Evolutionary conservation across 139 green algal species (phyloP).

Genomic region (Gonium pectorale): DNA sequence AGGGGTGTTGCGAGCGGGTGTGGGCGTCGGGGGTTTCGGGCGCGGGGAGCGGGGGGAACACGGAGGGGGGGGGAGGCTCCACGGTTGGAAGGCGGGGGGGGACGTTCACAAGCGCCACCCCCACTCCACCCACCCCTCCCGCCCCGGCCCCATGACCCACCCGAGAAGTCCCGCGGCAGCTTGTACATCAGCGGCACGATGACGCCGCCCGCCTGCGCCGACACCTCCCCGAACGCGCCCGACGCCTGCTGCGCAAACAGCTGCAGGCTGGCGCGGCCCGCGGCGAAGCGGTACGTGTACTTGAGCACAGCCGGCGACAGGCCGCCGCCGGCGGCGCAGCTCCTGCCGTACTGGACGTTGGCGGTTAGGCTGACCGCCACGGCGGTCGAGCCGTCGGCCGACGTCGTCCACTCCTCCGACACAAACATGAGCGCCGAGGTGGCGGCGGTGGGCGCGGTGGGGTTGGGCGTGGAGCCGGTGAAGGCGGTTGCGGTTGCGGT

Average conservation of each 20-base stretch:
- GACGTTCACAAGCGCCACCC: too few relatives aligned
- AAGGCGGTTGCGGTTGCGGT: background rate
- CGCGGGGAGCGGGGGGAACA: too few relatives aligned
- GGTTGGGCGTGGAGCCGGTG: background rate
- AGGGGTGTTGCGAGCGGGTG: too few relatives aligned
- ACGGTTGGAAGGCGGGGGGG: too few relatives aligned
- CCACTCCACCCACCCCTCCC: too few relatives aligned
- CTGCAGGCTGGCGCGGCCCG: constrained; percentile 23
- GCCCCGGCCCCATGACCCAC: background rate
- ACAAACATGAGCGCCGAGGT: constrained; percentile 24
- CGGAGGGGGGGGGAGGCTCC: too few relatives aligned
- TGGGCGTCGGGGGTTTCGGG: too few relatives aligned
- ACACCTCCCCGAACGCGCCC: constrained; percentile 52
- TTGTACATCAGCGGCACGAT: constrained; percentile 53
- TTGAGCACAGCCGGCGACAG: constrained; percentile 25
- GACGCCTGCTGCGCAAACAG: constrained; percentile 52
- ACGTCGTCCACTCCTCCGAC: background rate
- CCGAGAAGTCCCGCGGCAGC: background rate
- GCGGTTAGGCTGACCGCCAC: background rate
- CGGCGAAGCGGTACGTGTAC: constrained; percentile 32
- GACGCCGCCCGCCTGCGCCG: constrained; percentile 51
- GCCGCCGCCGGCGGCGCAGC: background rate
- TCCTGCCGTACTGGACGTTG: constrained; percentile 21
- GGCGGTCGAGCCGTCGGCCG: background rate
- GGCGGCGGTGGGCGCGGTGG: background rate